Evolutionary conservation across 805 yeast genomes (phyloP).

Genomic region (Candida andamanensis): DNA sequence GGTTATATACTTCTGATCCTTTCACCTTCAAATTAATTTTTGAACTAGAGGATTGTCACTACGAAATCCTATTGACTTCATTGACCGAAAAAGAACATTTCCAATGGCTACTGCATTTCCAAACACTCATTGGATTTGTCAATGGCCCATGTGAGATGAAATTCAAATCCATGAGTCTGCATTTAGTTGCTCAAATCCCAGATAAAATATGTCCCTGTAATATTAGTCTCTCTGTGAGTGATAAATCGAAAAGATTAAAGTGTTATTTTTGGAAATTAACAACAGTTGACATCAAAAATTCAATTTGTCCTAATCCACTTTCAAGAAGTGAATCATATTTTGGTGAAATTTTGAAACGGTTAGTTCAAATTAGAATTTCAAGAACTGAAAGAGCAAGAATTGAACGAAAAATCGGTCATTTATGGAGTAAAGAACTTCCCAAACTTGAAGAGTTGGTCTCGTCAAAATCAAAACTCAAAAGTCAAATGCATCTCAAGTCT

Average conservation of each 20-base stretch:
- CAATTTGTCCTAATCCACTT: no score
- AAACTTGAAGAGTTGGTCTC: no score
- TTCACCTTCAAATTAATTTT: slow-evolving; percentile 40
- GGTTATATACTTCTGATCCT: slow-evolving; percentile 26
- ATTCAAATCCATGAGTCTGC: no score
- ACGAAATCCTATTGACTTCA: slow-evolving; percentile 37
- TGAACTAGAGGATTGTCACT: slow-evolving; percentile 37
- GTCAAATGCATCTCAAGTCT: no score
- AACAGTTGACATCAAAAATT: no score
- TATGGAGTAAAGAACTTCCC: slow-evolving; percentile 10
- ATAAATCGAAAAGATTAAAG: no score
- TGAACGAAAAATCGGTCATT: slow-evolving; percentile 8
- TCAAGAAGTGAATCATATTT: no score
- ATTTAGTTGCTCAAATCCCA: slow-evolving; percentile 14
- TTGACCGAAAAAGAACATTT: slow-evolving; percentile 24
- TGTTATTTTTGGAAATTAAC: no score
- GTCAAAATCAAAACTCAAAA: no score
- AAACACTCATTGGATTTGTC: slow-evolving; percentile 17
- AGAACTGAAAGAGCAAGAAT: slow-evolving; percentile 6
- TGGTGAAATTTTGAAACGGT: no score
- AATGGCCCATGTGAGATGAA: slow-evolving; percentile 23
- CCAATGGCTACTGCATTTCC: slow-evolving; percentile 36
- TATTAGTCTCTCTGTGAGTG: slow-evolving; percentile 7
- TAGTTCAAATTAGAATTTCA: no score
- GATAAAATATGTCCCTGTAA: slow-evolving; percentile 14